Conservation (phyloP, 805 yeast genomes). For the Pichia gijzeniarum region DNA sequence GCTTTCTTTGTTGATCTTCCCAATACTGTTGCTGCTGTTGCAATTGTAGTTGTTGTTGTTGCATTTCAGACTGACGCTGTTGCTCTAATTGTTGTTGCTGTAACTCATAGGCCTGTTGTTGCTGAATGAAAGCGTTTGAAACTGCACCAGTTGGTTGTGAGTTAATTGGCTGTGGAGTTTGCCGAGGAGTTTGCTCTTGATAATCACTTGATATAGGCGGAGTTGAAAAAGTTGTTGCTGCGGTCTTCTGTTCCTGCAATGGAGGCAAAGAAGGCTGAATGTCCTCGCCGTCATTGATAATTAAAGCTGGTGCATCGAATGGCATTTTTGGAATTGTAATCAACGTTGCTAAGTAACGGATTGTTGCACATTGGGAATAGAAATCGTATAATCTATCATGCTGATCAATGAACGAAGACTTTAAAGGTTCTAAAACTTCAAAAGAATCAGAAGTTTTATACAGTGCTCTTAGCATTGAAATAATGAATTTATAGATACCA, state of each 20-base stretch:
- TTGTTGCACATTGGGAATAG: constrained; percentile 83
- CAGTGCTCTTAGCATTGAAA: constrained; percentile 88
- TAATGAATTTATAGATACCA: constrained; percentile 84
- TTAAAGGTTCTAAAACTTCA: constrained; percentile 70
- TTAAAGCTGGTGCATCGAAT: constrained; percentile 52
- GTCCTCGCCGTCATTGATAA: constrained; percentile 38
- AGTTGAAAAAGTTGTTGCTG: constrained; percentile 16
- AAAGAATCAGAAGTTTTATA: constrained; percentile 64
- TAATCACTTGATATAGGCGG: constrained; percentile 30
- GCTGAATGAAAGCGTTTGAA: constrained; percentile 33
- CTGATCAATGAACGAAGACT: constrained; percentile 65
- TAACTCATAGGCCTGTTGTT: constrained; percentile 47
- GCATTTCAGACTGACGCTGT: constrained; percentile 58
- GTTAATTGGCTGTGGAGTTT: constrained; percentile 29
- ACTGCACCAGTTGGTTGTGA: constrained; percentile 51
- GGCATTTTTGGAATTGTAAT: constrained; percentile 72
- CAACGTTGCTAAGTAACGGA: constrained; percentile 72
- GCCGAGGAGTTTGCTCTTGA: neutral
- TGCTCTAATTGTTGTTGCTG: constrained; percentile 57
- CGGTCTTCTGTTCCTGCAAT: constrained; percentile 17
- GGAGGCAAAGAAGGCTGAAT: constrained; percentile 34
- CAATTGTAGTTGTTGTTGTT: constrained; percentile 62
- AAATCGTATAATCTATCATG: constrained; percentile 68
- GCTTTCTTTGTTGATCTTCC: constrained; percentile 67
- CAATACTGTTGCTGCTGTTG: constrained; percentile 66